phyloP scores from a whole-genome alignment of 1,139 yeast genomes.

The Geotrichum aggregatum region DNA sequence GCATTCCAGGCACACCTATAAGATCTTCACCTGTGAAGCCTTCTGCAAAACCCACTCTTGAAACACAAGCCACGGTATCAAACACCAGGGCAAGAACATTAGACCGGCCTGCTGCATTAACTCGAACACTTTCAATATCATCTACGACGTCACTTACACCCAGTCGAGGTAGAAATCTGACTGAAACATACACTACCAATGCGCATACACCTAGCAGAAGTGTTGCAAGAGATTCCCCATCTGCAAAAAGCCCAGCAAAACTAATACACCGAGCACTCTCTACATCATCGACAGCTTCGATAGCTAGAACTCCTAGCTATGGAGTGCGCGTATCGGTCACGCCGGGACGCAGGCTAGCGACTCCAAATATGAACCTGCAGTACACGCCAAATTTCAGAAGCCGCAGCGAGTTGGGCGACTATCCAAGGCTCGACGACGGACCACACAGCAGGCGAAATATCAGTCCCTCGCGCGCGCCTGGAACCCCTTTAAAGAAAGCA shows the following conservation, averaged over 20 bases:
- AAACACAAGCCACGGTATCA: not conserved
- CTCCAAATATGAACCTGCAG: not conserved
- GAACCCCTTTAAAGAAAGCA: not conserved
- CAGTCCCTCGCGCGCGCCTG: not conserved
- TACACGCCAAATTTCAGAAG: not conserved
- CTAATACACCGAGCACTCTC: not conserved
- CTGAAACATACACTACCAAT: not conserved
- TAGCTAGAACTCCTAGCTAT: not conserved
- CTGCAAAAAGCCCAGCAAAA: not conserved
- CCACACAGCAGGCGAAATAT: not conserved
- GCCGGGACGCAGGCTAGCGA: not conserved
- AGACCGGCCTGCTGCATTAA: not conserved
- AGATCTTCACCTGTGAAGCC: no score
- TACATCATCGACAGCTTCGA: slow-evolving; percentile 6
- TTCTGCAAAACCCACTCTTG: not conserved
- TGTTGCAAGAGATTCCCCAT: not conserved
- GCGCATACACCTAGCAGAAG: no score
- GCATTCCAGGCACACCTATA: not conserved
- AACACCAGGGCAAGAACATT: not conserved
- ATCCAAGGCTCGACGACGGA: not conserved
- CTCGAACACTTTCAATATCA: slow-evolving; percentile 1
- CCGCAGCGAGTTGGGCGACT: slow-evolving; percentile 13
- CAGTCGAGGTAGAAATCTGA: not conserved
- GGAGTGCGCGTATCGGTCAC: not conserved
- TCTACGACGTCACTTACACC: slow-evolving; percentile 5